Conservation (phyloP, 371 early-diverging fungal species). For the Coemansia sp. region DNA sequence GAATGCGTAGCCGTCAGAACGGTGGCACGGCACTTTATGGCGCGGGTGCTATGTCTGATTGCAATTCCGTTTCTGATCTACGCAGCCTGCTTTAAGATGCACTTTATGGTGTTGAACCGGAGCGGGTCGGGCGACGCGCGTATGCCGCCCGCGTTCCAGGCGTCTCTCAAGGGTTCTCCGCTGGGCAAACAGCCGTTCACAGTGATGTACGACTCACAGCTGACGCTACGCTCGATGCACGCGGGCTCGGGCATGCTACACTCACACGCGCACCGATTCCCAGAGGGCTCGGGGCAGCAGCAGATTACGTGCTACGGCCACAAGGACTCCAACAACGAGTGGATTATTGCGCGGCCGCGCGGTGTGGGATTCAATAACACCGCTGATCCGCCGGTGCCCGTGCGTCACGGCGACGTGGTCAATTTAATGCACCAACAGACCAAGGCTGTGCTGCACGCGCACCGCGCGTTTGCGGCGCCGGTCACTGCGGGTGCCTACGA, state of each 20-base stretch:
- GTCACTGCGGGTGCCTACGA: conserved; percentile 73
- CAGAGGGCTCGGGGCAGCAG: conserved; percentile 62
- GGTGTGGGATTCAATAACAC: conserved; percentile 18
- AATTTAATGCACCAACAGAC: conserved; percentile 81
- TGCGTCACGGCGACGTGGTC: conserved; percentile 78
- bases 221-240: conserved; percentile 87
- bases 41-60: conserved; percentile 79
- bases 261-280: conserved; percentile 93
- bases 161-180: conserved; percentile 77
- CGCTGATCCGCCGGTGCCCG: conserved; percentile 38
- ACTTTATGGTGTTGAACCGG: conserved; percentile 84
- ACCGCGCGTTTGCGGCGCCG: conserved; percentile 54
- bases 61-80: conserved; percentile 86
- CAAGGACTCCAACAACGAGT: conserved; percentile 79
- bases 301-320: conserved; percentile 57
- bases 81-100: conserved; percentile 78
- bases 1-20: conserved; percentile 70
- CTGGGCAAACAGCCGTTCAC: conserved; percentile 86
- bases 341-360: conserved; percentile 51
- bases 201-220: conserved; percentile 84
- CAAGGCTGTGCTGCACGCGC: conserved; percentile 64
- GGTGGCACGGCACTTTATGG: conserved; percentile 73
- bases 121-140: conserved; percentile 95
- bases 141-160: conserved; percentile 98
- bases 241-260: conserved; percentile 95